A percentile compares a stretch with the other conserved stretches of the same genome.
phyloP scores from a whole-genome alignment of 2,329 filamentous ascomycete genomes.

The Gnomoniopsis sp. region DNA sequence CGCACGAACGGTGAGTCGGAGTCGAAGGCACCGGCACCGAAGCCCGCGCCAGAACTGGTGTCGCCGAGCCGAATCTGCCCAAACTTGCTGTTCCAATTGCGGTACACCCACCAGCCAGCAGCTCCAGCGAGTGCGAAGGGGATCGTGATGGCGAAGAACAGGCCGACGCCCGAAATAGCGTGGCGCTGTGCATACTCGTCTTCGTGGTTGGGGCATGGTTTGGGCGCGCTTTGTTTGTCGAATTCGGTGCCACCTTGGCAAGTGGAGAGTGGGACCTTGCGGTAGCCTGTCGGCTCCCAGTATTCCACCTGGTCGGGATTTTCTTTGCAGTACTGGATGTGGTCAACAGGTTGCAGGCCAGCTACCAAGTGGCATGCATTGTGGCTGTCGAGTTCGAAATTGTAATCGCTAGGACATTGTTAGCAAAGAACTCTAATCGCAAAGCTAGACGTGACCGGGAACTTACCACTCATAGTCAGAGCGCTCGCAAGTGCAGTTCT shows the following conservation, averaged over 20 bases:
- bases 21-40: slow-evolving; percentile 49
- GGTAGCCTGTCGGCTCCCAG: slow-evolving; percentile 83
- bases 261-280: slow-evolving; percentile 84
- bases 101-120: slow-evolving; percentile 81
- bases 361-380: slow-evolving; percentile 74
- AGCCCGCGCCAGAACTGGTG: slow-evolving; percentile 26
- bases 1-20: slow-evolving; percentile 74
- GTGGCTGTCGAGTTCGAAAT: slow-evolving; percentile 77
- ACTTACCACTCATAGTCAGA: slow-evolving; percentile 89
- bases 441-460: neutral
- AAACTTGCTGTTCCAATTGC: slow-evolving; percentile 84
- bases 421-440: slow-evolving; percentile 20
- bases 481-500: slow-evolving; percentile 79
- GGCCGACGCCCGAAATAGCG: slow-evolving; percentile 64
- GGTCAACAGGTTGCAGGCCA: slow-evolving; percentile 61
- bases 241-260: slow-evolving; percentile 73
- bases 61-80: slow-evolving; percentile 91
- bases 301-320: slow-evolving; percentile 73
- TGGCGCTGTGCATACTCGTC: slow-evolving; percentile 73
- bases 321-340: slow-evolving; percentile 47
- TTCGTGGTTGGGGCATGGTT: slow-evolving; percentile 75
- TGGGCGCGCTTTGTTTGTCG: slow-evolving; percentile 61
- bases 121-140: slow-evolving; percentile 69
- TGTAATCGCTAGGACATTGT: slow-evolving; percentile 69
- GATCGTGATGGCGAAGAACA: slow-evolving; percentile 82